Evolutionary conservation across 2,329 filamentous ascomycete species (phyloP).

Genomic region (Colletotrichum noveboracense): DNA sequence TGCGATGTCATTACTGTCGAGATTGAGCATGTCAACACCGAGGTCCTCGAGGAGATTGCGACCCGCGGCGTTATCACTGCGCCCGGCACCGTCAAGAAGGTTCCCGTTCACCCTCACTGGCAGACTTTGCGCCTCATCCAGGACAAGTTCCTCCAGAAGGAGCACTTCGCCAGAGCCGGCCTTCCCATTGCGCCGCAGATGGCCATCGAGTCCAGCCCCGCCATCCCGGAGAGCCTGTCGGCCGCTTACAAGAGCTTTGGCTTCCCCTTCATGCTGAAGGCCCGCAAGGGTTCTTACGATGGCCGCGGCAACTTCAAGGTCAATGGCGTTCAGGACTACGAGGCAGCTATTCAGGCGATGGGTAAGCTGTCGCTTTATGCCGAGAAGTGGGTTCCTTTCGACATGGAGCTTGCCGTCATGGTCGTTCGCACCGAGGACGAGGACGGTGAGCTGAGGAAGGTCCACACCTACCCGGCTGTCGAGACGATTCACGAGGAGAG

Average conservation of each 20-base stretch:
- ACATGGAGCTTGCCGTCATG: slow-evolving; percentile 90
- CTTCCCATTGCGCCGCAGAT: slow-evolving; percentile 78
- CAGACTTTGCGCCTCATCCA: slow-evolving; percentile 87
- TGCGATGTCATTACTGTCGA: slow-evolving; percentile 90
- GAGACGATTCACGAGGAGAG: slow-evolving; percentile 96
- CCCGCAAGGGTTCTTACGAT: slow-evolving; percentile 88
- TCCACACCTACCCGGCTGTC: slow-evolving; percentile 83
- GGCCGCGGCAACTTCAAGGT: slow-evolving; percentile 74
- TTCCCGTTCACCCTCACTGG: slow-evolving; percentile 81
- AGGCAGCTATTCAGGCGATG: slow-evolving; percentile 72
- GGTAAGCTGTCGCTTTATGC: slow-evolving; percentile 79
- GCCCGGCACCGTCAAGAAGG: slow-evolving; percentile 46
- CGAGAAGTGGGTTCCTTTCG: slow-evolving; percentile 87
- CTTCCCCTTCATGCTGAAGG: slow-evolving; percentile 92
- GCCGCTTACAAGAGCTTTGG: slow-evolving; percentile 70
- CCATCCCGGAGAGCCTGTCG: slow-evolving; percentile 64
- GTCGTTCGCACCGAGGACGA: slow-evolving; percentile 86
- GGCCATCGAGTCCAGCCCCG: slow-evolving; percentile 61
- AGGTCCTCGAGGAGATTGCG: slow-evolving; percentile 83
- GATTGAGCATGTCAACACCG: slow-evolving; percentile 94
- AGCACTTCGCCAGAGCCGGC: slow-evolving; percentile 70
- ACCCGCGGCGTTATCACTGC: slow-evolving; percentile 64
- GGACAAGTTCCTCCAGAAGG: slow-evolving; percentile 92
- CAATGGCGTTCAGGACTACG: slow-evolving; percentile 48
- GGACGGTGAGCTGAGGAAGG: slow-evolving; percentile 49